Conservation (phyloP, 1,284 basidiomycete species). For the Coniferiporia weirii region DNA sequence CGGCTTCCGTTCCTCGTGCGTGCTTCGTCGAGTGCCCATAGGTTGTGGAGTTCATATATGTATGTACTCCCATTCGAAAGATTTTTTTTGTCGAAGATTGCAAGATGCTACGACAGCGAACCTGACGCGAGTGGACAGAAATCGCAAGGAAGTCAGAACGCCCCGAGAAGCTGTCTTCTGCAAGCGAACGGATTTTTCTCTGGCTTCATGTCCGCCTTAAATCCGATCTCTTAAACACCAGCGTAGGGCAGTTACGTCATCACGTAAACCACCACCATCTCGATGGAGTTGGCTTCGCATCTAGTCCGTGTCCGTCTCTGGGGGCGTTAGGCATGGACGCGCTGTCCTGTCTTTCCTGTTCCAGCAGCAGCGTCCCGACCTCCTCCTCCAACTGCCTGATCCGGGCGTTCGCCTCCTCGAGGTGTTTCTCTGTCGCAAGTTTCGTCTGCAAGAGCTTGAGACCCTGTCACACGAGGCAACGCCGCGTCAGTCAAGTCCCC, state of each 20-base stretch:
- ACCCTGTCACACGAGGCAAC: constrained; percentile 36
- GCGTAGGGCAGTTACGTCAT: neutral
- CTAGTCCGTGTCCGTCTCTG: neutral
- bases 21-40: neutral
- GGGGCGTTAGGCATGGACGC: constrained; percentile 6
- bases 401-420: constrained; percentile 50
- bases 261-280: constrained; percentile 14
- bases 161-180: no score
- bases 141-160: neutral
- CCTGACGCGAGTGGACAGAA: neutral
- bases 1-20: neutral
- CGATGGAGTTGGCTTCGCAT: neutral
- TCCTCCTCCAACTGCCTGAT: constrained; percentile 56
- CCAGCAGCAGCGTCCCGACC: constrained; percentile 37
- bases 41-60: neutral
- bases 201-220: neutral
- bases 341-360: constrained; percentile 17
- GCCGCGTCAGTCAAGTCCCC: no score
- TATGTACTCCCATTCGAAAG: neutral
- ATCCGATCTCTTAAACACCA: neutral
- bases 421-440: constrained; percentile 64
- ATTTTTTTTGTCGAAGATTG: neutral
- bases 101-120: neutral
- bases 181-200: no score
- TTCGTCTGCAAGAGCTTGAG: constrained; percentile 56